Base-by-base conservation (phyloP, 352 stramenopile genomes). In the Globisporangium ultimum region DNA sequence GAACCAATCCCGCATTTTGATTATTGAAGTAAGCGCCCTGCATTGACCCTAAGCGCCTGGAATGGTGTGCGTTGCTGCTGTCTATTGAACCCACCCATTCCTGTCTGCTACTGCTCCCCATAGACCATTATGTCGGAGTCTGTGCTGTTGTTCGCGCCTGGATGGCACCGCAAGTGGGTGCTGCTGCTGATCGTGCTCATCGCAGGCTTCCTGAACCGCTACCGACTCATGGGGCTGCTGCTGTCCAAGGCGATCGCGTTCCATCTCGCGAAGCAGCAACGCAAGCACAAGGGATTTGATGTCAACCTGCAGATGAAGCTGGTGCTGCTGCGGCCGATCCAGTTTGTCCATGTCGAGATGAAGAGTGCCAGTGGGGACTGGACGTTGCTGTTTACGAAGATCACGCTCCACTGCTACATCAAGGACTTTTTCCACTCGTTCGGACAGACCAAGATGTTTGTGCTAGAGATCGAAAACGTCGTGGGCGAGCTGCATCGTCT, bases 351-450 rank as follows among this genome's bases (percentile, higher is more conserved):
- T 55, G 67, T 88, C 2, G 68, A 86, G 18, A 38, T 91, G 28
- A 18, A 28, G 13, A 62, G 64, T 17, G 63, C 49, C 34, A 36
- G 22, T 28, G 61, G 64, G 51, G 52, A 73, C 18, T 88, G 75
- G 67, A 68, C 70, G 24, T 8, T 88, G 12, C 58, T 76, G 32
- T 73, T 84, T 22, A 74, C 79, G 3, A 71, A 65, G 41, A 67
- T 91, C 22, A 67, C 70, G 22, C 56, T 88, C 9, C 62, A 72
- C 58, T 87, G 61, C 41, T 71, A 76, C 28, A 68, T 91, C 14
- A 71, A 71, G 41, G 78, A 74, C 21, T 91, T 89, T 51, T 87
- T 91, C 45, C 75, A 76, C 48, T 91, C 79, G 21, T 91, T 89
- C 56, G 78, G 78, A 9, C 79, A 87, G 53, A 77, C 78, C n/a